Evolutionary conservation across 805 yeast species (phyloP), one percentile per base, ranked within the genome.

Genomic region (Sugiyamaella smithiae): DNA sequence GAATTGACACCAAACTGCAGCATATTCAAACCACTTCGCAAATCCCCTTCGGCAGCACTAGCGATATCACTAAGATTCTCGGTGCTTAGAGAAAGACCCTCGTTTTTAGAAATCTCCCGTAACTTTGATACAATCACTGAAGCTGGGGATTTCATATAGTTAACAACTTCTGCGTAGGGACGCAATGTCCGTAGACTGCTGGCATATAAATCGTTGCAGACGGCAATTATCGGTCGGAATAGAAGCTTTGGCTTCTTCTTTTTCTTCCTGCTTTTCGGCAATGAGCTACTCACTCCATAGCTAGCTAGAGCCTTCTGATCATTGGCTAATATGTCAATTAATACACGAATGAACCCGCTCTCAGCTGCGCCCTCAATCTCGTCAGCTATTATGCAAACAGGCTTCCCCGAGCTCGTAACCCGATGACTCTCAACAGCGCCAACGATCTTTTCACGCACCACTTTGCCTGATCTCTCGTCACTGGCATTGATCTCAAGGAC

Each of bases 281-380:
- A 25, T 12, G 29, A 5, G 9, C 12, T 38, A 57, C 20, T 58
- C 50, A 19, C 57, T 55, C 29, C 48, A 52, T 25, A 57, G 28
- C 57, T 58, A 23, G 66, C 67, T 1, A 79, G 66, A 0, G 85
- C 83, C 50, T 72, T 68, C 14, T 66, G 67, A 61, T 89, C 97
- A 1, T 78, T 67, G 36, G 72, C 65, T 1, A 84, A 58, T 23
- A 88, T 63, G 48, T 85, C 88, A n/a, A 76, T 50, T 33, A 84
- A 60, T 1, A 74, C 73, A 47, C 69, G 73, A n/a, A 83, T 72
- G 56, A 84, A 79, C 5, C 68, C 68, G 52, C 67, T 66, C 57
- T 85, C 90, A 0, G 81, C 71, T 8, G 83, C 83, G 33, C 91
- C 85, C 69, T 91, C 99, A 32, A 93, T 77, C 64, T 93, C 98